These are phyloP conservation scores for Schizochytrium sp. DNA, from an alignment of 108 stramenopile species.

Conservation along the genomic window DNA sequence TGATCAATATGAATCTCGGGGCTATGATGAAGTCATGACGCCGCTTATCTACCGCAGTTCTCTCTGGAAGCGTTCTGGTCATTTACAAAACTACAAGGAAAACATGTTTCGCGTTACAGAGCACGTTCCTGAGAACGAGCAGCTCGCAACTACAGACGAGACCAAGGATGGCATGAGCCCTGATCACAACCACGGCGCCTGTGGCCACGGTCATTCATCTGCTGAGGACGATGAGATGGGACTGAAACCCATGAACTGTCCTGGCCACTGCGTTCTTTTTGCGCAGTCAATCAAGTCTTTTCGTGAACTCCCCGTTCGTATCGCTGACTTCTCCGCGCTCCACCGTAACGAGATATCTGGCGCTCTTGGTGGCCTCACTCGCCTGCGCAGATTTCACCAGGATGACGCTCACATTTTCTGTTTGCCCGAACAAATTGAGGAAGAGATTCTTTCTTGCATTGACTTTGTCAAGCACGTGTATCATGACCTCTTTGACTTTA, in stretches of 20 bases:
- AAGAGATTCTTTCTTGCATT: slow-evolving; percentile 57
- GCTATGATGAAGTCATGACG: slow-evolving; percentile 95
- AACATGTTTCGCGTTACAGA: slow-evolving; percentile 86
- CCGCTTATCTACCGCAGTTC: slow-evolving; percentile 96
- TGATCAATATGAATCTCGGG: slow-evolving; percentile 79
- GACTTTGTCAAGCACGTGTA: background rate
- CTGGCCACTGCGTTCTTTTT: slow-evolving; percentile 93
- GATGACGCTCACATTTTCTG: slow-evolving; percentile 65
- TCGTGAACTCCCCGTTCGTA: slow-evolving; percentile 63
- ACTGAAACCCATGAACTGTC: slow-evolving; percentile 99
- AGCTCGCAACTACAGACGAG: background rate
- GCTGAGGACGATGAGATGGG: slow-evolving; percentile 47
- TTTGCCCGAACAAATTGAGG: slow-evolving; percentile 66
- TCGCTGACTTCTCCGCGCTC: slow-evolving; percentile 62
- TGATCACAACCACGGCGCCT: slow-evolving; percentile 44
- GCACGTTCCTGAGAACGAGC: background rate
- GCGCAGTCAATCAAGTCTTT: slow-evolving; percentile 13
- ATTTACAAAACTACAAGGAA: slow-evolving; percentile 94
- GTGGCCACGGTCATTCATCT: background rate
- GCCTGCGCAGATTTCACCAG: slow-evolving; percentile 62
- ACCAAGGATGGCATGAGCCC: background rate
- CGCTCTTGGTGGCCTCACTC: slow-evolving; percentile 59
- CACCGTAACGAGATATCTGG: slow-evolving; percentile 66
- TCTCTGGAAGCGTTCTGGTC: slow-evolving; percentile 98
- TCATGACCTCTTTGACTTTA: background rate